Evolutionary conservation across 2,329 filamentous ascomycete species (phyloP), one percentile per base, ranked within the genome.

Genomic region (Trichoderma harzianum): DNA sequence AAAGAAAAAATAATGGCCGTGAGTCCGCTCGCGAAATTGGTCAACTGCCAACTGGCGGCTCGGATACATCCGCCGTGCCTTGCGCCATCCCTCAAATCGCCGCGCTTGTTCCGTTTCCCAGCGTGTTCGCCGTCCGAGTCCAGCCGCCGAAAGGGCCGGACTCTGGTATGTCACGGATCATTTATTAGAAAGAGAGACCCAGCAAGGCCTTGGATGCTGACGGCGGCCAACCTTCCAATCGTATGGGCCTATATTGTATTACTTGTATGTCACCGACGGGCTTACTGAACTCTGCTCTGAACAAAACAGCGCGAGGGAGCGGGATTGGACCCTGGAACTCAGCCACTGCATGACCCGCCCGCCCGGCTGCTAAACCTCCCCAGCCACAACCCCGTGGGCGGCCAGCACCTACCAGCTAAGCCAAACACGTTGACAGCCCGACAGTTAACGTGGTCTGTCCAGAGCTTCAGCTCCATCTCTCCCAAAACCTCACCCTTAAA

Each of bases 391-490:
- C 69, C 62, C 36, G 58, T 66, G 30, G 36, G 62, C 36, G 11
- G 12, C 62, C 51, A 24, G 34, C 36, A 65, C 32, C 21, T 36
- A n/a, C 32, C 69, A 34, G 36, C 57, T 36, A 36, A 36, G 60
- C 39, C 58, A 69, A 68, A 62, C 64, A 63, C 70, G 64, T 30
- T 57, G 60, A 64, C 47, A 64, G 58, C 60, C 69, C 61, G 60
- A 71, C 69, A 16, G 63, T 61, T 70, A 64, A 71, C 70, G 70
- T 71, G 51, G 58, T 60, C 58, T 57, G 68, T 70, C 47, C 58
- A 64, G 57, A 72, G 70, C 70, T 53, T 58, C 63, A 72, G 62
- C 55, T 63, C 60, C 60, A 57, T 63, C 58, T 62, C 43, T 43
- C 57, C 34, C 67, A 51, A 69, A 61, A 61, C 34, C 60, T 55